phyloP scores from a whole-genome alignment of 2,329 filamentous ascomycete genomes.

The Intubia oerlemansii region DNA sequence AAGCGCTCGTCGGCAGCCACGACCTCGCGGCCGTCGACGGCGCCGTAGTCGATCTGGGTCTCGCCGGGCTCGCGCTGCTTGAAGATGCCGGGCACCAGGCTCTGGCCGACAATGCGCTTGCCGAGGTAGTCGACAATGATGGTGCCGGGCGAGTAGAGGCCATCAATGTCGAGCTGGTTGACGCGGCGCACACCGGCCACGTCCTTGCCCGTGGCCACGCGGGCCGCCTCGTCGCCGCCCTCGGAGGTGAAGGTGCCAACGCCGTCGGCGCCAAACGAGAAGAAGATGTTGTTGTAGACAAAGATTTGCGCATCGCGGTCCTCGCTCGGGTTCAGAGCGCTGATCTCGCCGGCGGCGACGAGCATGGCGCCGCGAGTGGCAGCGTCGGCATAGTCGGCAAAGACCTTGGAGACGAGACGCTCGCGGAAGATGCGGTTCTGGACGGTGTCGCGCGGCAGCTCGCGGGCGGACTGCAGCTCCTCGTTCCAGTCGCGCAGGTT shows the following conservation, averaged over 20 bases:
- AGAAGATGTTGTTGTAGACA: slow-evolving; percentile 99
- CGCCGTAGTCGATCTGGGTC: slow-evolving; percentile 97
- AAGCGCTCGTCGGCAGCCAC: slow-evolving; percentile 84
- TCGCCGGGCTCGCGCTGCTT: slow-evolving; percentile 94
- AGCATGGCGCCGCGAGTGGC: slow-evolving; percentile 80
- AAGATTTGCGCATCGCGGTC: slow-evolving; percentile 88
- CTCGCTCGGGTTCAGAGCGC: slow-evolving; percentile 88
- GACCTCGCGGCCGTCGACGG: slow-evolving; percentile 89
- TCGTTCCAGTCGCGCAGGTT: slow-evolving; percentile 97
- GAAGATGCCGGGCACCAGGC: slow-evolving; percentile 96
- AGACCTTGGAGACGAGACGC: slow-evolving; percentile 81
- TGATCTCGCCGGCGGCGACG: slow-evolving; percentile 80
- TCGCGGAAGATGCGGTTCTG: slow-evolving; percentile 94
- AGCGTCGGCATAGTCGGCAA: slow-evolving; percentile 93
- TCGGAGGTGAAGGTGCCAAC: slow-evolving; percentile 94
- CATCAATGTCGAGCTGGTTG: slow-evolving; percentile 90
- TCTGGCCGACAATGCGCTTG: slow-evolving; percentile 92
- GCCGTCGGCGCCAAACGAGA: slow-evolving; percentile 92
- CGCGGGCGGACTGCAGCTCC: slow-evolving; percentile 90
- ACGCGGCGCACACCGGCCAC: slow-evolving; percentile 85
- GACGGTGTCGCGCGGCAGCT: slow-evolving; percentile 80
- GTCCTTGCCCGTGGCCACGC: slow-evolving; percentile 91
- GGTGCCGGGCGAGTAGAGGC: slow-evolving; percentile 85
- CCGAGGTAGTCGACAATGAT: slow-evolving; percentile 94
- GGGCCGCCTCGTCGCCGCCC: slow-evolving; percentile 87